Conservation (phyloP, 148 eudicot genomes). For the Spergularia bocconei region DNA sequence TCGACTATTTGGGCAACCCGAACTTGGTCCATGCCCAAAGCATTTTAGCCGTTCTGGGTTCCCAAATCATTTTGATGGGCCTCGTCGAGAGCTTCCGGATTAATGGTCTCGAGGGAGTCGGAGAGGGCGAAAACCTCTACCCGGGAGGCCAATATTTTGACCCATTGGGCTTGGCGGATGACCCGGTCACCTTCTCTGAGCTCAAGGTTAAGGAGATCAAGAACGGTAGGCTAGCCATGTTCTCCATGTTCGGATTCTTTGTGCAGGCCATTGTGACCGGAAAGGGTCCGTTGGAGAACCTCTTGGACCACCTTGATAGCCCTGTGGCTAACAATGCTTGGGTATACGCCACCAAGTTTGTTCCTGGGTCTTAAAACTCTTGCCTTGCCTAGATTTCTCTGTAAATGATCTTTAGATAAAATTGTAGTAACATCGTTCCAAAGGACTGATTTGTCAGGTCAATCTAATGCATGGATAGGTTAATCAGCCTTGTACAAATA, state of each 20-base stretch:
- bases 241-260: conserved; percentile 88
- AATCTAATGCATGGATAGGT: not conserved
- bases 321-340: conserved; percentile 95
- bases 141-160: conserved; percentile 83
- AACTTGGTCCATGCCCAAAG: conserved; percentile 87
- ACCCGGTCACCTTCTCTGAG: conserved; percentile 78
- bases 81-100: conserved; percentile 83
- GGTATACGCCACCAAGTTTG: conserved; percentile 82
- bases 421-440: conserved; percentile 6
- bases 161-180: conserved; percentile 79
- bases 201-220: conserved; percentile 87
- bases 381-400: conserved; percentile 21
- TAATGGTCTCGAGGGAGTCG: conserved; percentile 71
- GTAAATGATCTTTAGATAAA: conserved; percentile 15
- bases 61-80: conserved; percentile 77
- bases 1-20: conserved; percentile 86
- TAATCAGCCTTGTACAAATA: not conserved
- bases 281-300: conserved; percentile 79
- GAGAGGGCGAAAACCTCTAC: conserved; percentile 78
- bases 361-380: conserved; percentile 42
- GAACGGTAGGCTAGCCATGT: conserved; percentile 84
- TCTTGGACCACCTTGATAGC: conserved; percentile 79
- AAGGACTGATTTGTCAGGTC: not conserved
- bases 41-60: conserved; percentile 69
- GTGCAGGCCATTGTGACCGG: conserved; percentile 85